A percentile compares a stretch with the other conserved stretches of the same genome.
These are phyloP conservation scores for Fonsecaea nubica DNA, from an alignment of 2,329 filamentous ascomycete genomes.

Conservation along the genomic window DNA sequence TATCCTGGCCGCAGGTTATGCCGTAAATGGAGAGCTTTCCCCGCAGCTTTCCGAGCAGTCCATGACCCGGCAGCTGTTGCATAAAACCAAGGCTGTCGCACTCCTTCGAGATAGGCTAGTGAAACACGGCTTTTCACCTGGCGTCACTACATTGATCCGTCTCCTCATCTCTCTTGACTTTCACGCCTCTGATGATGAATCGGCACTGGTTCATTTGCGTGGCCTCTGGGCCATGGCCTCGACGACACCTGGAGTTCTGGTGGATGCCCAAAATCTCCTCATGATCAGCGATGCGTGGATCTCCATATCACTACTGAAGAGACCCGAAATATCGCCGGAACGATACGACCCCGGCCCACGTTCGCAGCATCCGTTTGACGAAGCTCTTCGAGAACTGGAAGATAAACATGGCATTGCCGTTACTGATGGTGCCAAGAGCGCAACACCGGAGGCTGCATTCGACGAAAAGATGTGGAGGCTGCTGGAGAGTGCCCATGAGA, in stretches of 20 bases:
- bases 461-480: slow-evolving; percentile 4
- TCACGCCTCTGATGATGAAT: slow-evolving; percentile 15
- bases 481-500: slow-evolving; percentile 20
- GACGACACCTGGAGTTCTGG: slow-evolving; percentile 14
- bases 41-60: slow-evolving; percentile 4
- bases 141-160: slow-evolving; percentile 25
- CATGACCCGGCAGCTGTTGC: slow-evolving; percentile 7
- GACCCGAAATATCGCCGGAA: slow-evolving; percentile 24
- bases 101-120: slow-evolving; percentile 22
- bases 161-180: slow-evolving; percentile 30
- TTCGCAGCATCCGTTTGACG: slow-evolving; percentile 7
- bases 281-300: slow-evolving; percentile 29
- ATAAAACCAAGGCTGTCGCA: slow-evolving; percentile 25
- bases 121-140: slow-evolving; percentile 16
- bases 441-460: neutral
- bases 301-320: slow-evolving; percentile 24
- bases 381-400: neutral
- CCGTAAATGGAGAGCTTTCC: slow-evolving; percentile 11
- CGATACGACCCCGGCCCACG: slow-evolving; percentile 26
- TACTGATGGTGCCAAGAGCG: neutral
- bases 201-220: slow-evolving; percentile 25
- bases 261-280: slow-evolving; percentile 23
- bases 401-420: neutral
- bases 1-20: slow-evolving; percentile 26
- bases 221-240: slow-evolving; percentile 25